Base-by-base conservation (phyloP, 495 filamentous ascomycete genomes). In the Podospora tetraspora region DNA sequence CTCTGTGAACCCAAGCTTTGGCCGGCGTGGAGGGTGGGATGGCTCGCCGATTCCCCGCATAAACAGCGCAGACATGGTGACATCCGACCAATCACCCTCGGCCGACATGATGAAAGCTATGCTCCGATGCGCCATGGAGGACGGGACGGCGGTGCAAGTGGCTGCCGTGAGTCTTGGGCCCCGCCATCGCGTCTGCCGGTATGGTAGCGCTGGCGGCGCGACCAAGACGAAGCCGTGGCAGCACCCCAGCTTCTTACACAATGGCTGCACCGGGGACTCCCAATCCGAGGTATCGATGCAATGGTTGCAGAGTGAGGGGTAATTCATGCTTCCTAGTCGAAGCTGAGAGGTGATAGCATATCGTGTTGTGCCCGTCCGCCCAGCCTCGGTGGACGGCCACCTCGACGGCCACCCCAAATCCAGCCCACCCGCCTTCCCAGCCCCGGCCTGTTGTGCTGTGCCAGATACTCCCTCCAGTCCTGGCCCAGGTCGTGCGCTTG, bases 21-120 rank as follows among this genome's bases (percentile, higher is more conserved):
- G 25, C 22, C 19, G 43, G 43, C 23, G 62, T 21, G 62, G 52
- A 56, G 57, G 32, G 21, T 66, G 43, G 43, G 43, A 52, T 52
- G 43, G 43, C 16, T n/a, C 64, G 67, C 63, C 29, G 34, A 59
- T 64, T 62, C 69, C 69, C 69, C 69, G 66, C 69, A 71, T 34
- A 68, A 63, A 57, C 66, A 65, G 43, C 66, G 30, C 69, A 65
- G 57, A 30, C 32, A 24, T 13, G 34, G 61, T 27, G 57, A 4
- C 57, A 29, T 52, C 19, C 4, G 30, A 32, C 69, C 66, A 71
- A 71, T 71, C 66, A 71, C 13, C 3, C 16, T 4, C 10, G 7
- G 58, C 34, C 56, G 27, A 59, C 37, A 62, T 71, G 69, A 64
- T 30, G 59, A 62, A 59, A 70, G 52, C 25, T 25, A 21, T 59